Evolutionary conservation across 371 early-diverging fungal genomes (phyloP), one percentile per base, ranked within the genome.

Genomic region (Mortierella polycephala): DNA sequence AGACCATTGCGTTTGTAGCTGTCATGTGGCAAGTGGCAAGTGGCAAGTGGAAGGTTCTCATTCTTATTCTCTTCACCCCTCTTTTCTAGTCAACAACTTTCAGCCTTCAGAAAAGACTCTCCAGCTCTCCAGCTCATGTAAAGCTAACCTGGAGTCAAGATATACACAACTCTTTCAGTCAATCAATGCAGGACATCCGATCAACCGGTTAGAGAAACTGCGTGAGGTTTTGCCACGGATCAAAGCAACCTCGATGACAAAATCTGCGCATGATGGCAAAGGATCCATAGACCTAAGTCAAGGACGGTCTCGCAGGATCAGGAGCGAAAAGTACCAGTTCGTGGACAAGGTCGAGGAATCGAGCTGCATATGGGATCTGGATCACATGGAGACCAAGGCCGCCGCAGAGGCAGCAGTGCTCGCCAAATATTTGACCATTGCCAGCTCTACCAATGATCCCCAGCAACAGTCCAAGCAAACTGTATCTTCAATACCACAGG

Each of bases 341-440:
- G 79, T 79, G 56, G 73, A 72, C 58, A 71, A 69, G 47, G 79
- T 79, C 13, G 69, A 69, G 57, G 79, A 72, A 53, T 69, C 73
- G 23, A 71, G 60, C 21, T 79, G 79, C 51, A 79, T 79, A 39
- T 79, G 79, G 79, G 73, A 79, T 51, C 50, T 79, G 57, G 79
- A 79, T 53, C 79, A 58, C 18, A 79, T 72, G 72, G 71, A 70
- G 30, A 63, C 37, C 5, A 69, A 58, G 16, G 66, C 58, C 7
- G 70, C 57, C 1, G 51, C 57, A 14, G 39, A 54, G n/a, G 61
- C 68, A 7, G 67, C 69, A 2, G 58, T 16, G 7, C 46, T 64
- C n/a, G 61, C 69, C 2, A 53, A 50, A 30, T 45, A 30, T 8
- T 5, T 63, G 4, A n/a, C 51, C 10, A 14, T 54, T 30, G 45